Base-by-base conservation (phyloP, 768 basidiomycete genomes). In the Podaxis sp. region DNA sequence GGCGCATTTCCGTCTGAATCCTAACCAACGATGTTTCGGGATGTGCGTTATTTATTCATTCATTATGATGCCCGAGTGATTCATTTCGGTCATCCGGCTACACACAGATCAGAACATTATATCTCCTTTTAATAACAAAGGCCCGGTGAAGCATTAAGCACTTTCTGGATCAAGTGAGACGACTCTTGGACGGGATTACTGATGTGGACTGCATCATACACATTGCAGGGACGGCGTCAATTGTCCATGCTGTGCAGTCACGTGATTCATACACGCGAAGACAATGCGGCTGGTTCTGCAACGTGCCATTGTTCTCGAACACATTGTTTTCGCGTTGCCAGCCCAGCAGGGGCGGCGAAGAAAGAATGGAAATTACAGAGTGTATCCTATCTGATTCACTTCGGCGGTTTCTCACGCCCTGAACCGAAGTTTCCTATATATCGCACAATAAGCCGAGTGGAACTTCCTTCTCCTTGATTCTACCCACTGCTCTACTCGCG, bases 291-390 rank as follows among this genome's bases (percentile, higher is more conserved):
- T 24, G 15, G n/a, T 15, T 27, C 40, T 17, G 24, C 19, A 12
- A 17, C n/a, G 17, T 15, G 57, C 33, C 61, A 62, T 56, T 62
- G 61, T 56, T 56, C 61, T 56, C 47, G 24, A 27, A 19, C 61
- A 53, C 60, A 62, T 62, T 62, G 55, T 62, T 49, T 36, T 55
- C 53, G 27, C 47, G 46, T 50, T 47, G 43, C 36, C 19, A 59
- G 19, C 17, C 7, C 25, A 41, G 12, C 40, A 27, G 41, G 51
- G 59, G 40, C 59, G 51, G 51, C 40, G 40, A 60, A 24, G n/a
- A 43, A 51, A 59, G 49, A 52, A 53, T 53, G 59, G 33, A 53
- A 36, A 33, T 19, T 57, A 37, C 29, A 9, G 25, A 24, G 22
- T 3, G 25, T 25, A n/a, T 49, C n/a, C 33, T 36, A 49, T 36